Evolutionary conservation across 2,329 filamentous ascomycete genomes (phyloP), one percentile per base, ranked within the genome.

Genomic region (Triangularia setosa): DNA sequence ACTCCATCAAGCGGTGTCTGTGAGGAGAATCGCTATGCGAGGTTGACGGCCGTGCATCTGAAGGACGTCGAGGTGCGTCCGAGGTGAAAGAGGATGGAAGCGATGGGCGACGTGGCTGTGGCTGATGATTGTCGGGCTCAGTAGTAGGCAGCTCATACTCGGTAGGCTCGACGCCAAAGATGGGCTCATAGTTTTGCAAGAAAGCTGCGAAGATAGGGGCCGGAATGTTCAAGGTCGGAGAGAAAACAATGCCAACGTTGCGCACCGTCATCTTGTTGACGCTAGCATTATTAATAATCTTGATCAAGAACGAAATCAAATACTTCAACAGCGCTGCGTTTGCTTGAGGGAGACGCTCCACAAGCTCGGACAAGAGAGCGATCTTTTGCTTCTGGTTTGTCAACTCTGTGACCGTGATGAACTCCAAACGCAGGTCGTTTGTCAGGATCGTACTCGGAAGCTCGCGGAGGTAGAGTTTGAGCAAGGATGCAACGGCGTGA

Each of bases 261-360:
- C 94, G 89, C 61, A 97, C 91, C 11, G 91, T 97, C 95, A 99
- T 99, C 82, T 97, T 98, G 81, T 99, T 99, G 67, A 90, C 82
- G 71, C 91, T 89, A 6, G 92, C 83, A 71, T 97, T 93, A 76
- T 95, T 93, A 73, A 97, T 92, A 71, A 99, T 94, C 72, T 90
- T 90, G 73, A 97, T 92, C 71, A 99, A 79, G 78, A 97, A 97
- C 3, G 90, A 87, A 57, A 94, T 91, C 62, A 99, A 80, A 68
- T 96, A 93, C 72, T 90, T 89, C 44, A 99, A 82, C 53, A 99
- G 81, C 2, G 91, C 88, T 56, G 89, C 86, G 68, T 99, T 99
- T 35, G 90, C 87, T 65, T 84, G 82, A 0, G 95, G 95, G 28
- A 99, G 83, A 69, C 85, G 86, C 74, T 91, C 88, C 4, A 96